Evolutionary conservation across 1,284 basidiomycete genomes (phyloP), one percentile per base, ranked within the genome.

Genomic region (Veloboletus limbatus): DNA sequence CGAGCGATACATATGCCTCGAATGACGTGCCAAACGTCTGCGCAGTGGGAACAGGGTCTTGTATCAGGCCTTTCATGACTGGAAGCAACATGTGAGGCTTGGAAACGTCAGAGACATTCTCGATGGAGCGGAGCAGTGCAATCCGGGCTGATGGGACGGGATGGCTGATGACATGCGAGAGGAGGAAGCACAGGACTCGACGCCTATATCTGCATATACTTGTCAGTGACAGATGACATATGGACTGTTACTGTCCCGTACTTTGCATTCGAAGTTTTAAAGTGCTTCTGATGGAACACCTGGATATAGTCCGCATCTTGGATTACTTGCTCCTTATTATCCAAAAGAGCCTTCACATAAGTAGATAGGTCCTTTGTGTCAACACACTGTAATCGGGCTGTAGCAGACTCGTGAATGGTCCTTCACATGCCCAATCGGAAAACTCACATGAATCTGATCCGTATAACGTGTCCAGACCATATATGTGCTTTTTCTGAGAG

Each of bases 401-500:
- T 47, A 3, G 24, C 17, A 41, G 27, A 39, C 25, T 44, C 13
- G 21, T 61, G 16, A 58, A 40, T n/a, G 21, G 32, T 32, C 32
- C 20, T 26, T 22, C 24, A 3, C 18, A 37, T 31, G 40, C 9
- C 30, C 28, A 38, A 22, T 38, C 18, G 2, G 13, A 42, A 43
- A 1, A 70, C 84, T 52, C 40, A 88, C 86, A 69, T 6, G 84
- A 83, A 25, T 66, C 70, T 5, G 69, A 48, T 3, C 92, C 94
- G 63, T 97, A 97, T 40, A 97, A 78, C 1, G 72, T 73, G 58
- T 97, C 92, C 55, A 88, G 81, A 8, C 81, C 90, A 67, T 94
- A 97, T 2, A 97, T 79, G 3, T 76, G 72, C 49, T 74, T 68
- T 40, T 74, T 70, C 6, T 62, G 54, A 1, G 71, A 67, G 9